Conservation (phyloP, 371 early-diverging fungal species). For the Nosema muscidifuracis region DNA sequence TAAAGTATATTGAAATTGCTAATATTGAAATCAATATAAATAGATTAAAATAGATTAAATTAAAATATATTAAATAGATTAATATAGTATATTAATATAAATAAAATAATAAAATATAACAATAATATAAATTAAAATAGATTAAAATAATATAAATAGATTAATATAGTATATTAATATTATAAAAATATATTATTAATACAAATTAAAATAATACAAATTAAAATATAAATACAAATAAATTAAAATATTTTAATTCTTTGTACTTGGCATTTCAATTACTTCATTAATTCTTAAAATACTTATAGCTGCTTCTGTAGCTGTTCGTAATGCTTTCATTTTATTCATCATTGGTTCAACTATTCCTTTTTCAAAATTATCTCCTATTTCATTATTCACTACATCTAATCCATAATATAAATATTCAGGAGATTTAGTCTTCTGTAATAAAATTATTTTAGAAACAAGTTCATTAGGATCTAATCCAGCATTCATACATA, state of each 20-base stretch:
- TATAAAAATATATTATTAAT: too few species aligned
- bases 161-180: too few species aligned
- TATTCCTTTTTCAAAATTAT: slow-evolving; percentile 89
- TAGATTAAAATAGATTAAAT: too few species aligned
- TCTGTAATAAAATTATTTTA: slow-evolving; percentile 63
- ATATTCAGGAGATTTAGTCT: slow-evolving; percentile 62
- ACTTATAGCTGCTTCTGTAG: slow-evolving; percentile 97
- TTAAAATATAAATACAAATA: too few species aligned
- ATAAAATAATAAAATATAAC: too few species aligned
- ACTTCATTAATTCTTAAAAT: slow-evolving; percentile 84
- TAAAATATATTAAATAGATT: too few species aligned
- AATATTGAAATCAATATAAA: too few species aligned
- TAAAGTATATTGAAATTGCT: too few species aligned
- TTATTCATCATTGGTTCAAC: slow-evolving; percentile 97
- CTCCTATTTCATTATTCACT: slow-evolving; percentile 78
- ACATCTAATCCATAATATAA: slow-evolving; percentile 76
- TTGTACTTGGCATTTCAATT: slow-evolving; percentile 51
- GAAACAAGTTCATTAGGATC: slow-evolving; percentile 89
- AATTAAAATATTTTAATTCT: slow-evolving; percentile 22
- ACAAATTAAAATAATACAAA: too few species aligned
- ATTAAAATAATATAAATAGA: too few species aligned
- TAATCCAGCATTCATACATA: slow-evolving; percentile 96
- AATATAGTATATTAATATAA: too few species aligned
- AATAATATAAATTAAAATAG: too few species aligned
- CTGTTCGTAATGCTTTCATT: slow-evolving; percentile 90